Percentiles rank a stretch among this genome's conserved stretches.
Conservation (phyloP, 2,329 filamentous ascomycete species). For the Xylariaceae sp. region DNA sequence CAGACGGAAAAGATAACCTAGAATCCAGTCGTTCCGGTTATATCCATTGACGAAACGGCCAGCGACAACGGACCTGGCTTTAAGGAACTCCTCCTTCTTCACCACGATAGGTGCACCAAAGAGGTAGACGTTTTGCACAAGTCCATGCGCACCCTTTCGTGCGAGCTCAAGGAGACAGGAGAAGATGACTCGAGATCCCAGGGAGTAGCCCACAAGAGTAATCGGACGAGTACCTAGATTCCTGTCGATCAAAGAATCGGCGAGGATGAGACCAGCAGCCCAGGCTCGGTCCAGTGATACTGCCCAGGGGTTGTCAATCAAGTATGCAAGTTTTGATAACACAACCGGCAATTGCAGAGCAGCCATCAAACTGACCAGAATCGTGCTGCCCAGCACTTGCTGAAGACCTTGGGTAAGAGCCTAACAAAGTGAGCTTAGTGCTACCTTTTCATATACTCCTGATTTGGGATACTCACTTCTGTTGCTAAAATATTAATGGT, state of each 20-base stretch:
- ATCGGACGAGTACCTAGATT: conserved; percentile 88
- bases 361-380: conserved; percentile 85
- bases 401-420: conserved; percentile 94
- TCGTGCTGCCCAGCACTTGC: conserved; percentile 86
- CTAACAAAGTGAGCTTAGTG: conserved; percentile 42
- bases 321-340: conserved; percentile 85
- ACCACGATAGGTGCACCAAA: conserved; percentile 91
- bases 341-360: conserved; percentile 88
- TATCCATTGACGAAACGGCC: conserved; percentile 96
- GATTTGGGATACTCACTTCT: conserved; percentile 58
- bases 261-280: conserved; percentile 82
- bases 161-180: conserved; percentile 84
- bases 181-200: conserved; percentile 89
- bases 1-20: conserved; percentile 91
- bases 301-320: conserved; percentile 98
- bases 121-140: conserved; percentile 92
- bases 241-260: conserved; percentile 86
- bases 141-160: conserved; percentile 73
- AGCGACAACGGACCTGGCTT: conserved; percentile 73
- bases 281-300: conserved; percentile 91
- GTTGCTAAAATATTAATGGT: conserved; percentile 98
- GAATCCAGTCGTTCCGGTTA: conserved; percentile 92
- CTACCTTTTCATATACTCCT: not conserved
- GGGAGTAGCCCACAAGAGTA: conserved; percentile 89
- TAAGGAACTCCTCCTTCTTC: conserved; percentile 83